phyloP scores from a whole-genome alignment of 2,329 filamentous ascomycete genomes.

The Monilinia fructigena region DNA sequence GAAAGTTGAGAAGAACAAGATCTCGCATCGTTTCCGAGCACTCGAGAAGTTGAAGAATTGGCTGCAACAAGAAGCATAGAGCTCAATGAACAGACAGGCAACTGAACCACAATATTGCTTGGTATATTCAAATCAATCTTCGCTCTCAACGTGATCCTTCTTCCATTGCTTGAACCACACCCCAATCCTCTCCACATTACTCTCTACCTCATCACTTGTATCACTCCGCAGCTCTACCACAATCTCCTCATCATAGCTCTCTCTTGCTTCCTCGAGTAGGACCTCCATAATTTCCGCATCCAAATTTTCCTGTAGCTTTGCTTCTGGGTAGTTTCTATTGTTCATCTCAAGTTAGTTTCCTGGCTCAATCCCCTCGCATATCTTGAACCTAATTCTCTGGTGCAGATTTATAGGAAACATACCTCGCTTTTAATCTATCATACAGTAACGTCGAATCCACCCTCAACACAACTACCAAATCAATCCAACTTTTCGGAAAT shows the following conservation, averaged over 20 bases:
- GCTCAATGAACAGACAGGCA: conserved; percentile 23
- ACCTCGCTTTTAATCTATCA: conserved; percentile 77
- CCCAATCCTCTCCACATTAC: conserved; percentile 80
- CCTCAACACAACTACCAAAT: conserved; percentile 87
- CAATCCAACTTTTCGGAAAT: conserved; percentile 90
- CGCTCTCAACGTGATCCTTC: conserved; percentile 52
- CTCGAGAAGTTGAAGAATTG: conserved; percentile 81
- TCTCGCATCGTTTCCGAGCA: conserved; percentile 89
- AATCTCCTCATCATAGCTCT: conserved; percentile 81
- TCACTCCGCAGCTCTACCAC: conserved; percentile 88
- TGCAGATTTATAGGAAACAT: conserved; percentile 22
- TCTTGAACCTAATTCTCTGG: not conserved
- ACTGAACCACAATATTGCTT: conserved; percentile 1
- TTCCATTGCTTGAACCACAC: conserved; percentile 83
- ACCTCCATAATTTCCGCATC: conserved; percentile 98
- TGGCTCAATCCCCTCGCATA: not conserved
- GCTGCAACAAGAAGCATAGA: conserved; percentile 48
- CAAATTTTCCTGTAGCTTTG: conserved; percentile 92
- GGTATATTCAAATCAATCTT: conserved; percentile 22
- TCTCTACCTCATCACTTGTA: conserved; percentile 78
- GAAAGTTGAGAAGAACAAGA: conserved; percentile 79
- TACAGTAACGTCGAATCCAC: conserved; percentile 79
- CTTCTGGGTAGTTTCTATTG: conserved; percentile 72
- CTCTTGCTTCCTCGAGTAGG: conserved; percentile 82
- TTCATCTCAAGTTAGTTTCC: not conserved